phyloP scores from a whole-genome alignment of 805 yeast genomes.

The Candida boidinii region DNA sequence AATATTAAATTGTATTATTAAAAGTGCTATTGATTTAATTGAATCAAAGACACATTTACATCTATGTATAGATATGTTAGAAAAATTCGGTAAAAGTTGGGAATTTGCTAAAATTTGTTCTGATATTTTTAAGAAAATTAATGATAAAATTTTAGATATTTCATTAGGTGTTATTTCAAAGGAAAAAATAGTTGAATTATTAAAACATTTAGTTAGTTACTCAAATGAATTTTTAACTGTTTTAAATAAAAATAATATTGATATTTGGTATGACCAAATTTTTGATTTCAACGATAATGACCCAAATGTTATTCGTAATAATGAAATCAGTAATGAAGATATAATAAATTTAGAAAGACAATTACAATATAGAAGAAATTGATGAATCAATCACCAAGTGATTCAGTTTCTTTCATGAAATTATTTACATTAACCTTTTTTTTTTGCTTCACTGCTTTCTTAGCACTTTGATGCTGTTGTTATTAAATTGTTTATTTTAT shows the following conservation, averaged over 20 bases:
- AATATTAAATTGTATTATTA: slow-evolving; percentile 36
- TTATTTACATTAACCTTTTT: no score
- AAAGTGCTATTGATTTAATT: slow-evolving; percentile 35
- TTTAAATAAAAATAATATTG: slow-evolving; percentile 37
- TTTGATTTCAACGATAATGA: neutral
- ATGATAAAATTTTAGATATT: slow-evolving; percentile 37
- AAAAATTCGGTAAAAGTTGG: slow-evolving; percentile 39
- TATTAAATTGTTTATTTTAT: no score
- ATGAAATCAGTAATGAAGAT: no score
- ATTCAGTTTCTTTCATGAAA: no score
- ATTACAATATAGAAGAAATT: no score
- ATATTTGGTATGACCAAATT: slow-evolving; percentile 31
- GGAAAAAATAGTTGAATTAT: slow-evolving; percentile 26
- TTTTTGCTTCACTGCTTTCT: no score
- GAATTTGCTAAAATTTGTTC: slow-evolving; percentile 35
- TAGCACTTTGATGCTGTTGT: no score
- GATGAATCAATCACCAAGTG: no score
- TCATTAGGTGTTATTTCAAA: slow-evolving; percentile 26
- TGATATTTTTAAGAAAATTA: slow-evolving; percentile 33
- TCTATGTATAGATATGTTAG: slow-evolving; percentile 35
- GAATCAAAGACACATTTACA: slow-evolving; percentile 38
- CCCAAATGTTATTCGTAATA: no score
- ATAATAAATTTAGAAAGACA: no score
- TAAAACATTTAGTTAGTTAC: slow-evolving; percentile 34
- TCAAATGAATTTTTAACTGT: slow-evolving; percentile 36